phyloP scores from a whole-genome alignment of 257 asterid species.

The Nicotiana paniculata region DNA sequence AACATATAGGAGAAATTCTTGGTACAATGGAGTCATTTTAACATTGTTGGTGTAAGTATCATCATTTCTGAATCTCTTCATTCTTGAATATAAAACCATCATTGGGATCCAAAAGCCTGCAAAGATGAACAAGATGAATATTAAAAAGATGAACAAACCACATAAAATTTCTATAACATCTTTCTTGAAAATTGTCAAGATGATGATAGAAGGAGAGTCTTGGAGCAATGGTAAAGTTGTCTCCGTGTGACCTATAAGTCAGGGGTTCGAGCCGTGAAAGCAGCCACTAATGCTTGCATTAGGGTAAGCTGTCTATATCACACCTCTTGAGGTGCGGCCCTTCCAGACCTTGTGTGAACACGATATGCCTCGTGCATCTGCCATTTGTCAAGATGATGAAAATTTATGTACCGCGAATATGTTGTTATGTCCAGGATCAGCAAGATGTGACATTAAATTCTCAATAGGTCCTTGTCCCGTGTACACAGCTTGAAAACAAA shows the following conservation, averaged over 20 bases:
- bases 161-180: not conserved
- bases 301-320: too few relatives aligned
- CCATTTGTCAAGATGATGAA: not conserved
- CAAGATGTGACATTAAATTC: conserved; percentile 64
- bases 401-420: conserved; percentile 46
- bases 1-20: not conserved
- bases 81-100: not conserved
- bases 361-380: too few relatives aligned
- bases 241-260: too few relatives aligned
- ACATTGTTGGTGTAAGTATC: not conserved
- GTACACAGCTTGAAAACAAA: conserved; percentile 73
- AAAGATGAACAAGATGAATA: not conserved
- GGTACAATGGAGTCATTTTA: not conserved
- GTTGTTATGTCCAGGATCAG: conserved; percentile 90
- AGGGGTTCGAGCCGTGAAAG: too few relatives aligned
- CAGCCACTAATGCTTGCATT: too few relatives aligned
- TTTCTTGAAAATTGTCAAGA: not conserved
- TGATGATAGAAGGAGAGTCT: not conserved
- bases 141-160: not conserved
- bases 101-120: conserved; percentile 57
- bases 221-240: too few relatives aligned
- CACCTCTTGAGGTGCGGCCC: too few relatives aligned
- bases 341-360: too few relatives aligned
- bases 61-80: not conserved
- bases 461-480: conserved; percentile 69